Evolutionary conservation across 176 grass and related monocot genomes (phyloP).

Genomic region (Musa acuminata): DNA sequence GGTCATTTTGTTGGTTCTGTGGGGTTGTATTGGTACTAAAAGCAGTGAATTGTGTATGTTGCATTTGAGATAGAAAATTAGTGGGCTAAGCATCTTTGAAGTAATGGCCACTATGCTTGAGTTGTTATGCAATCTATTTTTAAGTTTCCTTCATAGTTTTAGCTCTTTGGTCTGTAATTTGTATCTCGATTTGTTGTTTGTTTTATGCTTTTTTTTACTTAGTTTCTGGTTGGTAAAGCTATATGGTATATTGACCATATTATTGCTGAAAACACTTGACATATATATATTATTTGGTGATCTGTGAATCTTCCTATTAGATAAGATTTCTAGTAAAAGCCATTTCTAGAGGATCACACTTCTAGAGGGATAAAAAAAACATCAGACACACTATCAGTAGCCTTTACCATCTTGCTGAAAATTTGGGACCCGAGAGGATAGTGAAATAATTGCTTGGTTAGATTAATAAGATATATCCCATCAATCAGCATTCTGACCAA

Average conservation of each 20-base stretch:
- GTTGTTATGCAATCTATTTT: not conserved
- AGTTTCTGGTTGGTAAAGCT: not conserved
- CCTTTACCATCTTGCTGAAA: not conserved
- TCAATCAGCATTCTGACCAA: no score
- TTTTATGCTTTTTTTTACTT: not conserved
- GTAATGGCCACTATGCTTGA: not conserved
- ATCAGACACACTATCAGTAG: not conserved
- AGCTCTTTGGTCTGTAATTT: not conserved
- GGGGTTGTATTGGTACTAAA: not conserved
- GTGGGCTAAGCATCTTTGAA: not conserved
- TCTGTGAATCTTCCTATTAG: no score
- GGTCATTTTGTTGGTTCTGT: not conserved
- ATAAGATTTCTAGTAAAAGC: not conserved
- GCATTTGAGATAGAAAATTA: not conserved
- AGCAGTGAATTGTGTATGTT: not conserved
- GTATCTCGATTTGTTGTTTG: not conserved
- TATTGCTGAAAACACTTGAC: not conserved
- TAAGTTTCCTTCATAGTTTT: not conserved
- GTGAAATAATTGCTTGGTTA: not conserved
- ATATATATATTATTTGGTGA: not conserved
- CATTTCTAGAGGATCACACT: not conserved
- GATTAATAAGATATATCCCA: no score
- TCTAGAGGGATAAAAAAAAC: not conserved
- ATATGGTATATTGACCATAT: not conserved
- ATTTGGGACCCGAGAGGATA: not conserved